Conservation (phyloP, 352 stramenopile species). For the Globisporangium megalacanthum region DNA sequence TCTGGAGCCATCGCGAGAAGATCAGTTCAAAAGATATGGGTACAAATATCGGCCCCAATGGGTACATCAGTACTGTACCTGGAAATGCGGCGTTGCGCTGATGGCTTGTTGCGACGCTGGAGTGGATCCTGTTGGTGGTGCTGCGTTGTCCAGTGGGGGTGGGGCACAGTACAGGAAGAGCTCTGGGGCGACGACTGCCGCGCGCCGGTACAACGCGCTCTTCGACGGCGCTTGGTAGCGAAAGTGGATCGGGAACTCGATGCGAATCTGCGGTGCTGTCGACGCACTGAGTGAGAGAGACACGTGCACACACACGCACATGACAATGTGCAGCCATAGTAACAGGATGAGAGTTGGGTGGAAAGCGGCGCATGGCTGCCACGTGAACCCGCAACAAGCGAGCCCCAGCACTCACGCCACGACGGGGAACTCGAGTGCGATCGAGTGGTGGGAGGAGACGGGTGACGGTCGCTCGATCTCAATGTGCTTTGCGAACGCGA, state of each 20-base stretch:
- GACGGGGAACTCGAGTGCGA: slow-evolving; percentile 41
- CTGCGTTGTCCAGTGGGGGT: no score
- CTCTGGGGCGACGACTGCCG: slow-evolving; percentile 37
- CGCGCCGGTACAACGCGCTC: slow-evolving; percentile 27
- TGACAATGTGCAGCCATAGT: background rate
- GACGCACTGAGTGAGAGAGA: background rate
- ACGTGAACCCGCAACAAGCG: background rate
- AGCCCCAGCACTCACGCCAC: slow-evolving; percentile 15
- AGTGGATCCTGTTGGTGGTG: background rate
- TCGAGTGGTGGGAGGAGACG: slow-evolving; percentile 44
- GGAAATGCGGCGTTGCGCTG: background rate
- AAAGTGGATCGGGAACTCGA: slow-evolving; percentile 56
- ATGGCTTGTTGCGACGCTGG: background rate
- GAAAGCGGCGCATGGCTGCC: background rate
- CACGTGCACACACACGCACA: no score
- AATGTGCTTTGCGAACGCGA: slow-evolving; percentile 52
- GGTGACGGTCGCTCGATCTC: slow-evolving; percentile 55
- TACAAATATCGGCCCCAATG: background rate
- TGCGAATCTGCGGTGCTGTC: slow-evolving; percentile 16
- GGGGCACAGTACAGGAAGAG: slow-evolving; percentile 31
- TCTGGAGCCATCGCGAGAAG: background rate
- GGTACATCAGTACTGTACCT: slow-evolving; percentile 1
- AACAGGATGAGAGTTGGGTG: background rate
- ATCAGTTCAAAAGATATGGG: slow-evolving; percentile 1
- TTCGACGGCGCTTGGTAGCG: slow-evolving; percentile 52